phyloP scores from a whole-genome alignment of 2,329 filamentous ascomycete genomes.

The Penicillium sp. region DNA sequence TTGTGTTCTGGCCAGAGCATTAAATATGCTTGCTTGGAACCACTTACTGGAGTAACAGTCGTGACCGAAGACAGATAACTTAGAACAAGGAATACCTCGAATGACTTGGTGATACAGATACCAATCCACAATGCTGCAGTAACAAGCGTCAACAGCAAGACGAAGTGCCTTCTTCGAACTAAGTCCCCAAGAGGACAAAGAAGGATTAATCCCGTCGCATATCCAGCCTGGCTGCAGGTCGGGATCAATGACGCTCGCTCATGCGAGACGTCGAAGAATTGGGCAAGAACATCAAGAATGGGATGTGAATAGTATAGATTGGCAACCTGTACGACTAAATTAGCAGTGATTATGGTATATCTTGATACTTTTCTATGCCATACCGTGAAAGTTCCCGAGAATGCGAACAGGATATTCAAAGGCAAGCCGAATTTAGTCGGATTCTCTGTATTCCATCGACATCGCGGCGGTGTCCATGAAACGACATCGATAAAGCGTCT shows the following conservation, averaged over 20 bases:
- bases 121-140: conserved; percentile 69
- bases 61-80: conserved; percentile 74
- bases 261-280: conserved; percentile 68
- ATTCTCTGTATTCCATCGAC: conserved; percentile 65
- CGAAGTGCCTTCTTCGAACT: conserved; percentile 66
- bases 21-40: background rate
- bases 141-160: conserved; percentile 64
- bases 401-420: conserved; percentile 67
- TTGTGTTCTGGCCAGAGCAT: too few species aligned
- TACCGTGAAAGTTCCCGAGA: conserved; percentile 47
- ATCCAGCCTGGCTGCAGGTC: conserved; percentile 76
- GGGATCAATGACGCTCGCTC: conserved; percentile 68
- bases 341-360: background rate
- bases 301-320: conserved; percentile 82
- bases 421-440: conserved; percentile 68
- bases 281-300: conserved; percentile 72
- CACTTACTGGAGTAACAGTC: conserved; percentile 66
- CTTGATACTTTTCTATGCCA: background rate
- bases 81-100: conserved; percentile 65
- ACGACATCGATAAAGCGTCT: conserved; percentile 32
- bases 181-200: conserved; percentile 74
- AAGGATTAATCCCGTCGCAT: conserved; percentile 70
- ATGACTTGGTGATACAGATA: conserved; percentile 66
- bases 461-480: conserved; percentile 63
- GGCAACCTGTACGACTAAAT: conserved; percentile 57